phyloP scores from a whole-genome alignment of 2,329 filamentous ascomycete species.

The Pestalotiopsis sp. region DNA sequence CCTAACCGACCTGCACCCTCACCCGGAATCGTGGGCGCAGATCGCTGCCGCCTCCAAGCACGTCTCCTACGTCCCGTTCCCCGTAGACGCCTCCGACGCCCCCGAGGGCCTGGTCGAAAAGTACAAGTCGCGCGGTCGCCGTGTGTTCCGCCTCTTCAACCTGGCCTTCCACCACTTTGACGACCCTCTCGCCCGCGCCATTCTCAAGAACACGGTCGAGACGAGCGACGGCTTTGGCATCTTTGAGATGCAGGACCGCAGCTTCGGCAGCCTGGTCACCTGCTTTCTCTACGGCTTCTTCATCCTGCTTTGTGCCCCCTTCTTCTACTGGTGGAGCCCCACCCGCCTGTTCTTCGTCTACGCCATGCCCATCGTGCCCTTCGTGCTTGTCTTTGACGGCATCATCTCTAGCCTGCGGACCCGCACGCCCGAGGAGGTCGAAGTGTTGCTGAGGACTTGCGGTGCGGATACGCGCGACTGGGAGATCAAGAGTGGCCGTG shows the following conservation, averaged over 20 bases:
- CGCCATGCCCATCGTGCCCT: conserved; percentile 66
- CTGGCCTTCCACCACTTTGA: conserved; percentile 79
- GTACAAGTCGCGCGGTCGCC: conserved; percentile 39
- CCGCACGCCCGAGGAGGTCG: conserved; percentile 67
- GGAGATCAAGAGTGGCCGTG: conserved; percentile 51
- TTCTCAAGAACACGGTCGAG: conserved; percentile 66
- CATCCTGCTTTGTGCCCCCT: conserved; percentile 53
- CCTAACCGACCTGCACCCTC: conserved; percentile 68
- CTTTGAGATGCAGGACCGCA: conserved; percentile 74
- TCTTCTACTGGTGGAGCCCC: conserved; percentile 55
- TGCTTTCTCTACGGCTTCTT: conserved; percentile 56
- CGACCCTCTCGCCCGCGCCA: conserved; percentile 61
- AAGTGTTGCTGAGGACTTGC: conserved; percentile 58
- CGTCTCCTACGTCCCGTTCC: conserved; percentile 60
- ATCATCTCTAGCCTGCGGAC: conserved; percentile 69
- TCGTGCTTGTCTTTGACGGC: conserved; percentile 71
- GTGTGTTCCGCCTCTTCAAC: conserved; percentile 72
- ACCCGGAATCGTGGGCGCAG: conserved; percentile 61
- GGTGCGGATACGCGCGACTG: conserved; percentile 48
- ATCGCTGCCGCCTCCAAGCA: conserved; percentile 55
- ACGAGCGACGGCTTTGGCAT: conserved; percentile 71
- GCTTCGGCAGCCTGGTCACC: conserved; percentile 55
- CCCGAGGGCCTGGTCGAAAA: conserved; percentile 50
- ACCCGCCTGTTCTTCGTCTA: conserved; percentile 68
- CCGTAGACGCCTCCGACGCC: conserved; percentile 68